These are phyloP conservation scores for Angophora floribunda DNA, from an alignment of 345 rosid species.

Conservation along the genomic window DNA sequence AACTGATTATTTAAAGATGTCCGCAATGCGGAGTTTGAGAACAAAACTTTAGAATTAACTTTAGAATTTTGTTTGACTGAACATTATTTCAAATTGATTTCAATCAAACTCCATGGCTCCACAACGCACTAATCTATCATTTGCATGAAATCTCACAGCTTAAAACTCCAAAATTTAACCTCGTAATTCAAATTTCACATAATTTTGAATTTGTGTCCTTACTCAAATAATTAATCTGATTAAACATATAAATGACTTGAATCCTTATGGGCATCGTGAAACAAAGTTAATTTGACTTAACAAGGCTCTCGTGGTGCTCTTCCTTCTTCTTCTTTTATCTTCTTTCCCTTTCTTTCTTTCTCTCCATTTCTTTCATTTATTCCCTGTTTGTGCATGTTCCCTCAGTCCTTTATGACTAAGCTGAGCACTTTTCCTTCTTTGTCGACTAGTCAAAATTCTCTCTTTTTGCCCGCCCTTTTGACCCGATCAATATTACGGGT, in stretches of 20 bases:
- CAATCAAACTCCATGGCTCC: not conserved
- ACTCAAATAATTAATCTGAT: not conserved
- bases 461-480: too few species aligned
- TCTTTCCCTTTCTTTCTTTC: too few species aligned
- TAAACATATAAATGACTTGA: not conserved
- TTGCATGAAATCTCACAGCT: not conserved
- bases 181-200: not conserved
- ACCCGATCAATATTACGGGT: not conserved
- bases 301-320: not conserved
- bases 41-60: not conserved
- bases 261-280: not conserved
- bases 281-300: not conserved
- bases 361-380: too few species aligned
- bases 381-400: not conserved
- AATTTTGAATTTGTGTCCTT: not conserved
- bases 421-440: not conserved
- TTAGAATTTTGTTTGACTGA: not conserved
- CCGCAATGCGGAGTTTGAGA: not conserved
- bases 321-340: not conserved
- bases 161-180: not conserved
- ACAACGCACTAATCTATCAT: too few species aligned
- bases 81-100: too few species aligned
- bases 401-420: not conserved
- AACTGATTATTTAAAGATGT: not conserved
- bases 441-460: not conserved